Evolutionary conservation across 1,284 basidiomycete species (phyloP).

Genomic region (Lignosus rhinocerotis): DNA sequence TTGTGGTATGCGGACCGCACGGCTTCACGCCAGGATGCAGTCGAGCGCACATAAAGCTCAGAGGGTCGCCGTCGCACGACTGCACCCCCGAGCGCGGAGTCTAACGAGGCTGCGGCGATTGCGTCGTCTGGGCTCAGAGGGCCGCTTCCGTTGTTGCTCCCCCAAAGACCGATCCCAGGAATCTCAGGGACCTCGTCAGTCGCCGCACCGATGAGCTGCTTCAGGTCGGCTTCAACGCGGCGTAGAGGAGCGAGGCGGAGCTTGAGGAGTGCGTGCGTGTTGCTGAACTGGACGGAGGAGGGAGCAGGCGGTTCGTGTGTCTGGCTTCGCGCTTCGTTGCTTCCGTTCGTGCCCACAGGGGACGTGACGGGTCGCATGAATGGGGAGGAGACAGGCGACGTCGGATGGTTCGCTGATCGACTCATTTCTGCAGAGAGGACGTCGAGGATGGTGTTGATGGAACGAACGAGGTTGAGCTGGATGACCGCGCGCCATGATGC

Average conservation of each 20-base stretch:
- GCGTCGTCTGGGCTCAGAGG: neutral
- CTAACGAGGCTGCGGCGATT: slow-evolving; percentile 28
- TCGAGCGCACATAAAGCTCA: slow-evolving; percentile 36
- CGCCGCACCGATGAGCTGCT: slow-evolving; percentile 48
- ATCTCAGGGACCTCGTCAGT: slow-evolving; percentile 39
- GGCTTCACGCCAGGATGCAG: slow-evolving; percentile 30
- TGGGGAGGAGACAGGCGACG: slow-evolving; percentile 13
- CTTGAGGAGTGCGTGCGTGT: slow-evolving; percentile 47
- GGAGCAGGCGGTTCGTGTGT: neutral
- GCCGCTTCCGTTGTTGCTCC: neutral
- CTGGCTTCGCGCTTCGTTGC: neutral
- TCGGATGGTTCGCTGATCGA: slow-evolving; percentile 10
- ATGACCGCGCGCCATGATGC: slow-evolving; percentile 64
- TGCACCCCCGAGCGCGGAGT: slow-evolving; percentile 2
- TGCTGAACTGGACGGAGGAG: slow-evolving; percentile 35
- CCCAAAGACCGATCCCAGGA: slow-evolving; percentile 7
- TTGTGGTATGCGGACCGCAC: slow-evolving; percentile 17
- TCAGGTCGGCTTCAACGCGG: slow-evolving; percentile 55
- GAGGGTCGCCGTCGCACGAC: slow-evolving; percentile 6
- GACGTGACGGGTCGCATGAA: slow-evolving; percentile 16
- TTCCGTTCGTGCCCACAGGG: slow-evolving; percentile 33
- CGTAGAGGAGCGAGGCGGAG: slow-evolving; percentile 54
- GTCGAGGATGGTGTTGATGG: slow-evolving; percentile 57
- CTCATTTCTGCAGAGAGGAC: slow-evolving; percentile 46
- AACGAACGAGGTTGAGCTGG: slow-evolving; percentile 66